These are phyloP conservation scores for Leptoxyphium fumago DNA, from an alignment of 2,329 filamentous ascomycete species.

Conservation along the genomic window DNA sequence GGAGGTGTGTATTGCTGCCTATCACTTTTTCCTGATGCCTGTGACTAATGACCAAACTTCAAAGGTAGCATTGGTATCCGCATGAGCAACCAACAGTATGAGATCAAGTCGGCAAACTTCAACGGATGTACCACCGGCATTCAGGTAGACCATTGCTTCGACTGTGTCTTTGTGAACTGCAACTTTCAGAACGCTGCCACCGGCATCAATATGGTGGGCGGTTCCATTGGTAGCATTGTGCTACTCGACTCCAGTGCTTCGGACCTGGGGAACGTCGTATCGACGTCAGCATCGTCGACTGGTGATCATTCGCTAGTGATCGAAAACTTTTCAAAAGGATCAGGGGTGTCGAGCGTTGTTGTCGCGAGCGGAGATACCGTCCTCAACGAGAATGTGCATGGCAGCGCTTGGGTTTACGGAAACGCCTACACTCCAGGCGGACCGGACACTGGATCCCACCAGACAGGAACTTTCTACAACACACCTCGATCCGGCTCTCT, in stretches of 20 bases:
- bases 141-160: slow-evolving; percentile 4
- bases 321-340: neutral
- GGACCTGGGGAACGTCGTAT: neutral
- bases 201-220: neutral
- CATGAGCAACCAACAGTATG: slow-evolving; percentile 9
- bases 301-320: neutral
- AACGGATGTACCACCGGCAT: slow-evolving; percentile 5
- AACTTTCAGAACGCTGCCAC: neutral
- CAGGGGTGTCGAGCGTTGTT: neutral
- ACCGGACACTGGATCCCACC: neutral
- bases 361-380: neutral
- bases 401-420: slow-evolving; percentile 7
- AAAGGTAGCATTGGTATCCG: slow-evolving; percentile 12
- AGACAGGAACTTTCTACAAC: neutral
- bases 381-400: neutral
- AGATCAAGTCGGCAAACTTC: slow-evolving; percentile 7
- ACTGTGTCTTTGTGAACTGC: neutral
- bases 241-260: neutral
- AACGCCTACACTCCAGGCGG: slow-evolving; percentile 3
- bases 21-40: slow-evolving; percentile 15
- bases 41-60: slow-evolving; percentile 4
- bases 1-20: slow-evolving; percentile 13
- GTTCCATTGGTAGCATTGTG: neutral
- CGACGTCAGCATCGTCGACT: neutral
- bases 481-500: neutral